Evolutionary conservation across 768 basidiomycete genomes (phyloP).

Genomic region (Kwoniella sp.): DNA sequence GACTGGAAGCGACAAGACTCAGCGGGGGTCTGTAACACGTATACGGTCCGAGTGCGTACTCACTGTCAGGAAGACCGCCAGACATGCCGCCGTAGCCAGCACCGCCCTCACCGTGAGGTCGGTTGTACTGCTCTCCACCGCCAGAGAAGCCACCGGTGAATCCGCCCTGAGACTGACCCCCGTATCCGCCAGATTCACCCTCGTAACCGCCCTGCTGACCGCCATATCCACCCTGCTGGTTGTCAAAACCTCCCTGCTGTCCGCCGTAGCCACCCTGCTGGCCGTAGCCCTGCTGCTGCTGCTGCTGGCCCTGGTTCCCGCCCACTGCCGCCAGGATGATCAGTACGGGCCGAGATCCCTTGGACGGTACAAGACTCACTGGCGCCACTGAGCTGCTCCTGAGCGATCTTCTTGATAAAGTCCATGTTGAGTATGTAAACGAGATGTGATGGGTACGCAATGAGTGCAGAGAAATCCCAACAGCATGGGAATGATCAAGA

Average conservation of each 20-base stretch:
- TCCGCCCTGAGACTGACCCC: constrained; percentile 29
- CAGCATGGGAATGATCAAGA: no score
- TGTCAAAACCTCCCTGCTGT: constrained; percentile 1
- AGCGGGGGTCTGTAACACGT: neutral
- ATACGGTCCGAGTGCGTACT: constrained; percentile 5
- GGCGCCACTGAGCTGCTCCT: constrained; percentile 62
- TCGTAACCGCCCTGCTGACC: constrained; percentile 12
- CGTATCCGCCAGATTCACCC: constrained; percentile 18
- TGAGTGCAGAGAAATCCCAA: no score
- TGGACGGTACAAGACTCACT: constrained; percentile 43
- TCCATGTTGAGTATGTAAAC: constrained; percentile 56
- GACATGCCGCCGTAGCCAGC: constrained; percentile 12
- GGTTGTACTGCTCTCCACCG: constrained; percentile 34
- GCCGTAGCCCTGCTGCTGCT: constrained; percentile 22
- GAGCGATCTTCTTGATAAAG: constrained; percentile 64
- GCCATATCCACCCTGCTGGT: constrained; percentile 5
- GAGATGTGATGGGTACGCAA: no score
- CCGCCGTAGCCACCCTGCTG: constrained; percentile 12
- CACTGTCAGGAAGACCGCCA: constrained; percentile 28
- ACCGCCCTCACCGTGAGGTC: constrained; percentile 34
- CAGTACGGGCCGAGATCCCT: neutral
- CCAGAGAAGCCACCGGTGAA: constrained; percentile 25
- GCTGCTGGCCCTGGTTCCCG: constrained; percentile 11
- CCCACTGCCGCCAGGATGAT: constrained; percentile 5
- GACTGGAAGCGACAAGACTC: constrained; percentile 53